These are phyloP conservation scores for Coemansia sp. DNA, from an alignment of 192 early-diverging fungal genomes.

Conservation along the genomic window DNA sequence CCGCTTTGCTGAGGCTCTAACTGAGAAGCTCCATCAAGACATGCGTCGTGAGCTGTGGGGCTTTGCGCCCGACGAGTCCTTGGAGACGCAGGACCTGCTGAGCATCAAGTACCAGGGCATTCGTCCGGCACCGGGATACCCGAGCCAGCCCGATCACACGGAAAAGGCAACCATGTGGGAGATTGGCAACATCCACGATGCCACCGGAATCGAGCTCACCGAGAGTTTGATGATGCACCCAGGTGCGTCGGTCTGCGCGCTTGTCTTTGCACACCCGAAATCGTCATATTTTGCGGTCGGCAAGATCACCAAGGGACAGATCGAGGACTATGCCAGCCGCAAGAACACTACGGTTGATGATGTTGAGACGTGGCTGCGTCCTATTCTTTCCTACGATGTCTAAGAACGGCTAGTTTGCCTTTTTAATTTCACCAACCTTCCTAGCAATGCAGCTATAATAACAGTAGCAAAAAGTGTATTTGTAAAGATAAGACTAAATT, in stretches of 20 bases:
- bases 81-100: slow-evolving; percentile 79
- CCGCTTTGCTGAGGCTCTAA: slow-evolving; percentile 89
- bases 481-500: not conserved
- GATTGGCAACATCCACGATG: slow-evolving; percentile 72
- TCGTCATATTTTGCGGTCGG: slow-evolving; percentile 93
- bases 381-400: slow-evolving; percentile 70
- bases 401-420: slow-evolving; percentile 1
- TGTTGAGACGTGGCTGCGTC: slow-evolving; percentile 75
- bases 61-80: slow-evolving; percentile 72
- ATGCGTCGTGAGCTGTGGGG: slow-evolving; percentile 90
- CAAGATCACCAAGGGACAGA: slow-evolving; percentile 90
- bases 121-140: slow-evolving; percentile 93
- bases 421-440: too few relatives aligned
- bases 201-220: slow-evolving; percentile 86
- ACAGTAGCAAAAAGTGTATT: not conserved
- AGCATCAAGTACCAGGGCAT: slow-evolving; percentile 94
- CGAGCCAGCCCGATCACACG: slow-evolving; percentile 92
- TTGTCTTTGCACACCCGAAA: slow-evolving; percentile 73
- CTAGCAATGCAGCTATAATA: not conserved
- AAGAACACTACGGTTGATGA: slow-evolving; percentile 64
- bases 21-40: slow-evolving; percentile 87
- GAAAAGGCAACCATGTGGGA: slow-evolving; percentile 96
- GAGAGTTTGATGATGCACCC: slow-evolving; percentile 93
- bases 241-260: slow-evolving; percentile 82
- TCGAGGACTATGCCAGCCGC: slow-evolving; percentile 74